These are phyloP conservation scores for Globisporangium abappressorium DNA, from an alignment of 352 stramenopile genomes.

Conservation along the genomic window DNA sequence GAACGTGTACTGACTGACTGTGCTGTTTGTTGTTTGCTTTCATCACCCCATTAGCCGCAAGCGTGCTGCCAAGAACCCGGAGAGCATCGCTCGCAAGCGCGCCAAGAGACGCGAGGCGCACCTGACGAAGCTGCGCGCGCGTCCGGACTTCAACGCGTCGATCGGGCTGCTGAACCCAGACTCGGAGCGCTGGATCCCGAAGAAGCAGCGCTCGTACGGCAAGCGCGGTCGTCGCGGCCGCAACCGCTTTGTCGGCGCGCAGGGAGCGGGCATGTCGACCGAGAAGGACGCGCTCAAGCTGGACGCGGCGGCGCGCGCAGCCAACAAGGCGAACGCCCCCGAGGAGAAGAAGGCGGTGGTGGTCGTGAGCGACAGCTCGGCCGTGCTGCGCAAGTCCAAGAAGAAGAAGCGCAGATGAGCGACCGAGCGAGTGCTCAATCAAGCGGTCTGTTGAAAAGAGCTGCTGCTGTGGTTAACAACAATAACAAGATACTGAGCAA, in stretches of 20 bases:
- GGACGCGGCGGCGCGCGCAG: conserved; percentile 72
- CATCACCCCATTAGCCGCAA: conserved; percentile 40
- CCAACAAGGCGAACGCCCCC: conserved; percentile 49
- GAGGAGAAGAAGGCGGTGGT: conserved; percentile 57
- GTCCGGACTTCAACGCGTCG: conserved; percentile 70
- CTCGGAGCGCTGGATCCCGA: conserved; percentile 83
- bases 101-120: conserved; percentile 63
- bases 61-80: conserved; percentile 66
- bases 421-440: background rate
- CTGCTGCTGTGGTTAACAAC: background rate
- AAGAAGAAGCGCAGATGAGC: conserved; percentile 86
- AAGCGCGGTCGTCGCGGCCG: conserved; percentile 71
- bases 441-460: background rate
- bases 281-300: conserved; percentile 82
- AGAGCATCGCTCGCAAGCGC: conserved; percentile 70
- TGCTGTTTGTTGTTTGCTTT: conserved; percentile 1
- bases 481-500: conserved; percentile 5
- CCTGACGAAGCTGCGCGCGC: conserved; percentile 54
- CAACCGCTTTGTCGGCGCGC: conserved; percentile 82
- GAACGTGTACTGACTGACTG: background rate
- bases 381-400: conserved; percentile 77
- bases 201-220: conserved; percentile 78
- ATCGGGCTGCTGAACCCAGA: conserved; percentile 78
- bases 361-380: conserved; percentile 51
- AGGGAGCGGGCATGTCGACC: conserved; percentile 74